Base-by-base conservation (phyloP, 2,329 filamentous ascomycete species). In the Acrocalymma vagum region DNA sequence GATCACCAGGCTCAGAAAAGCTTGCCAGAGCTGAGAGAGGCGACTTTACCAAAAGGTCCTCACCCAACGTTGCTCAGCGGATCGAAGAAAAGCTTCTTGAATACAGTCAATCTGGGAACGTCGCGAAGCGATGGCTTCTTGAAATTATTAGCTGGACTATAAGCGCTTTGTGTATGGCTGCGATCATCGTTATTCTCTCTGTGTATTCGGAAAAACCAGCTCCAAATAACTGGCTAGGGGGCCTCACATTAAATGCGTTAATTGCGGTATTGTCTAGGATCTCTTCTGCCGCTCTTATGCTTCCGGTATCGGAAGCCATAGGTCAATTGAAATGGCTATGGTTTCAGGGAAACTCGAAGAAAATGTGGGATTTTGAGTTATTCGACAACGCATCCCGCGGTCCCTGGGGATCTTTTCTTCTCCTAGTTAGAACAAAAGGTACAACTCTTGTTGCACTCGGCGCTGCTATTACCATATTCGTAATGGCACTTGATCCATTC, bases 301-400 rank as follows among this genome's bases (percentile, higher is more conserved):
- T 57, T 17, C 54, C 51, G 11, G 32, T 30, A 7, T 39, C 48
- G 4, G 49, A 58, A 20, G 46, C 49, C 10, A 25, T 60, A 7
- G 53, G 56, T 5, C 55, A 60, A 33, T 29, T 55, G 17, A 58
- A 58, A 35, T 60, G 54, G 54, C 42, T 21, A 17, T 60, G 55
- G 55, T 53, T 56, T 31, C 24, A 34, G 20, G 32, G 27, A 6
- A 16, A 34, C 20, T 28, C 45, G 14, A 41, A 37, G 16, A 44
- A 45, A 24, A 43, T 58, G 33, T 46, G 46, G 41, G 55, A 61
- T 22, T 52, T 54, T 29, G 52, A 56, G 32, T 26, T 45, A 11
- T 57, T 55, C 23, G 51, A 57, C 17, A 41, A 41, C 23, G 37
- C 42, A 6, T 46, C 43, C 6, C 22, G 43, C 15, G 38, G 43